phyloP scores from a whole-genome alignment of 1,139 yeast species.

The Taiozyma sp. region DNA sequence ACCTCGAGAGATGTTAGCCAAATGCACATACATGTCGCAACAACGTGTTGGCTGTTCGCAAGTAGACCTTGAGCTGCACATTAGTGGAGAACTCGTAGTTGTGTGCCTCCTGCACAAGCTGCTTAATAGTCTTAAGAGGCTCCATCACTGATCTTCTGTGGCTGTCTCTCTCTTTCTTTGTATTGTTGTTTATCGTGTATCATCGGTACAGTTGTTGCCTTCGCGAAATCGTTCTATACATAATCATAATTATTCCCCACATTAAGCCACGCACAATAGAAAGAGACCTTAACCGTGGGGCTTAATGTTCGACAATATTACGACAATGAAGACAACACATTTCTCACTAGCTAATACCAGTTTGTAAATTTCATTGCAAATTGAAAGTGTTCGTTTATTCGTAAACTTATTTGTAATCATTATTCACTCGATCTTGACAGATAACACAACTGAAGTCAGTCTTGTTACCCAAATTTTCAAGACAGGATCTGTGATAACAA shows the following conservation, averaged over 20 bases:
- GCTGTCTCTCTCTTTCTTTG: not conserved
- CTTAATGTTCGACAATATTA: too few species aligned
- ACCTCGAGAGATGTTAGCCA: not conserved
- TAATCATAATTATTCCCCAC: not conserved
- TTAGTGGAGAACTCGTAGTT: conserved; percentile 38
- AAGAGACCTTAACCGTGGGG: not conserved
- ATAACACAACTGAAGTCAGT: conserved; percentile 20
- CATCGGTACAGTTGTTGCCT: not conserved
- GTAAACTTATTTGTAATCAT: not conserved
- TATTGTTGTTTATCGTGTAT: not conserved
- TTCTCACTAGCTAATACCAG: too few species aligned
- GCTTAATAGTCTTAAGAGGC: conserved; percentile 19
- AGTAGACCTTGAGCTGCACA: conserved; percentile 41
- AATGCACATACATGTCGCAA: conserved; percentile 29
- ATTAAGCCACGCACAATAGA: not conserved
- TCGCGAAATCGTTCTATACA: not conserved
- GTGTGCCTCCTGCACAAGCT: conserved; percentile 37
- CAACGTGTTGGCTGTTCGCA: conserved; percentile 29
- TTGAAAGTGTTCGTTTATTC: not conserved
- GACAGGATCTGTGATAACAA: conserved; percentile 62
- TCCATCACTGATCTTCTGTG: not conserved
- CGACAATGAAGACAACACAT: too few species aligned
- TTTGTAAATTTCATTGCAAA: too few species aligned
- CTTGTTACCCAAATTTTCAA: conserved; percentile 36
- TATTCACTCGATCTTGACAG: conserved; percentile 9